Conservation (phyloP, 345 rosid species). For the Citrus inodora region DNA sequence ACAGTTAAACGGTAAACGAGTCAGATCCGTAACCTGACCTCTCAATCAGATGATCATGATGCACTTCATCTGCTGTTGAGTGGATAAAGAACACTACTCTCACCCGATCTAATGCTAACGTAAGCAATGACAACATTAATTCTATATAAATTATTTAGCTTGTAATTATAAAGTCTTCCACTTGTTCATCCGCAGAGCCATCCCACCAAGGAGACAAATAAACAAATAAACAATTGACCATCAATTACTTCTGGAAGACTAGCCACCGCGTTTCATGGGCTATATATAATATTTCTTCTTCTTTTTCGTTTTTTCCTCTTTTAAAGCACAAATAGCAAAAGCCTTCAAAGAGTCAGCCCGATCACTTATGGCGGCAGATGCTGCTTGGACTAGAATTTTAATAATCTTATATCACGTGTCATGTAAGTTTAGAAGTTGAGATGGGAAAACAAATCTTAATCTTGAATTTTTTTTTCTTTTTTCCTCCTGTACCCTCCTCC, state of each 20-base stretch:
- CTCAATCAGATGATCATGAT: no score
- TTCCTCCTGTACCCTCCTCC: background rate
- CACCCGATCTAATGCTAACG: background rate
- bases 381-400: background rate
- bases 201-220: background rate
- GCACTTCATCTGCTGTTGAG: background rate
- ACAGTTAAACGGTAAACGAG: no score
- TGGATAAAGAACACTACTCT: background rate
- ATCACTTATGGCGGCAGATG: background rate
- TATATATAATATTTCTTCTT: no score
- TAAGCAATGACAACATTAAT: conserved; percentile 16
- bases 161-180: background rate
- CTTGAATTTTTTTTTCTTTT: background rate
- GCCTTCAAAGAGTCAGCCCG: background rate
- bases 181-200: background rate
- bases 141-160: background rate
- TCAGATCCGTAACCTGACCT: no score
- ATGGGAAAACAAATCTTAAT: no score
- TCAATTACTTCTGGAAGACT: background rate
- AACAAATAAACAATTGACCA: background rate
- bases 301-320: no score
- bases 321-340: background rate
- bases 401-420: no score
- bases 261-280: no score
- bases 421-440: no score